These are phyloP conservation scores for Dioscorea dumetorum DNA, from an alignment of 106 monocot genomes.

Conservation along the genomic window DNA sequence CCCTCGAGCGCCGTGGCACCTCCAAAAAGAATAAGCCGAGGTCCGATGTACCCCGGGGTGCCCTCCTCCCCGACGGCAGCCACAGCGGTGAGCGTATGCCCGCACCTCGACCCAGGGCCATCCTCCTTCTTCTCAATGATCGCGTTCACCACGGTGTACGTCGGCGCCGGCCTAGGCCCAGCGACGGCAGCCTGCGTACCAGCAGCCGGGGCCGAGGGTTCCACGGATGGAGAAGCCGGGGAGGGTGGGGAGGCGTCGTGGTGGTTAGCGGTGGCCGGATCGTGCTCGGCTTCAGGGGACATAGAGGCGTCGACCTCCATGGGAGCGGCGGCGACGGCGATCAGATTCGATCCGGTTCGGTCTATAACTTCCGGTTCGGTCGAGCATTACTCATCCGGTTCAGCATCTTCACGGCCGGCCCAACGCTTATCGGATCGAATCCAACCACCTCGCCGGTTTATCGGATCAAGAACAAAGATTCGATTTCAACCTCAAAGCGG, in stretches of 20 bases:
- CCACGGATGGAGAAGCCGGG: not conserved
- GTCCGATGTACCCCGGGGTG: conserved; percentile 60
- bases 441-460: no score
- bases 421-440: no score
- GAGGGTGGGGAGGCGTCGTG: not conserved
- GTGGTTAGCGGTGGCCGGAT: conserved; percentile 14
- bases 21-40: conserved; percentile 82
- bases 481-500: not conserved
- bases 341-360: not conserved
- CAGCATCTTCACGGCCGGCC: no score
- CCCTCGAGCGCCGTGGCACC: conserved; percentile 97
- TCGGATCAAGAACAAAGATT: not conserved
- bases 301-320: conserved; percentile 52
- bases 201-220: conserved; percentile 1
- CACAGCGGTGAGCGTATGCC: conserved; percentile 89
- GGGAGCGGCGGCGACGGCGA: not conserved
- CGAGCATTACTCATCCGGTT: not conserved
- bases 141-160: conserved; percentile 56
- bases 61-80: conserved; percentile 89
- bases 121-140: conserved; percentile 91
- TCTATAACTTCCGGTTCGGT: not conserved
- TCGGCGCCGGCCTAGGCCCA: conserved; percentile 83
- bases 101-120: conserved; percentile 84
- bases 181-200: conserved; percentile 5
- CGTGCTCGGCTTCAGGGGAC: conserved; percentile 34